These are phyloP conservation scores for Aureobasidium mangrovei DNA, from an alignment of 2,329 filamentous ascomycete genomes.

Conservation along the genomic window DNA sequence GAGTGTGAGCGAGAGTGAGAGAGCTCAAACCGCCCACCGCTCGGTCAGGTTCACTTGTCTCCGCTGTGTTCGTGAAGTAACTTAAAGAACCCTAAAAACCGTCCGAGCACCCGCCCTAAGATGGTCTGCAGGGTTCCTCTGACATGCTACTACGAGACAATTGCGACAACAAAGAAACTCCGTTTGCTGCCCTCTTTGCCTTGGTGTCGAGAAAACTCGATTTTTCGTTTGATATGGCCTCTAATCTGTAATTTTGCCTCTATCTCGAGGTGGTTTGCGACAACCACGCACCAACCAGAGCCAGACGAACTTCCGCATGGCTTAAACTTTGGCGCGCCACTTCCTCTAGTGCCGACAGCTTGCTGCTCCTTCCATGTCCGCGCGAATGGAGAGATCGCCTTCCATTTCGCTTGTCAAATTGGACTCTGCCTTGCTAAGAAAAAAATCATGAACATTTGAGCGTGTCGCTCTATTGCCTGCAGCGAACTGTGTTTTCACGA, in stretches of 20 bases:
- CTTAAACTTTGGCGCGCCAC: slow-evolving; percentile 11
- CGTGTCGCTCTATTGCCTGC: background rate
- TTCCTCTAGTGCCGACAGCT: slow-evolving; percentile 8
- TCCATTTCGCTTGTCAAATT: slow-evolving; percentile 8
- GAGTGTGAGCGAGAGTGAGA: background rate
- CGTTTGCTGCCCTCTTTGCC: background rate
- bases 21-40: slow-evolving; percentile 6
- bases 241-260: background rate
- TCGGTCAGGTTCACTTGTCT: slow-evolving; percentile 9
- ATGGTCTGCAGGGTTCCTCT: slow-evolving; percentile 10
- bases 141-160: slow-evolving; percentile 2
- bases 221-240: background rate
- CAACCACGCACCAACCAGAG: background rate
- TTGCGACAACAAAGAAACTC: slow-evolving; percentile 4
- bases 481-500: too few species aligned
- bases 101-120: slow-evolving; percentile 4
- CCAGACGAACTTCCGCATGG: slow-evolving; percentile 6
- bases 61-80: background rate
- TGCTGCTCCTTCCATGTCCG: slow-evolving; percentile 11
- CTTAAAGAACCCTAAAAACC: background rate
- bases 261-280: background rate
- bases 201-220: background rate
- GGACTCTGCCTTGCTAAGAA: background rate
- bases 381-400: background rate
- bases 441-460: background rate